Evolutionary conservation across 495 filamentous ascomycete genomes (phyloP), one percentile per base, ranked within the genome.

Genomic region (Neurospora sublineolata): DNA sequence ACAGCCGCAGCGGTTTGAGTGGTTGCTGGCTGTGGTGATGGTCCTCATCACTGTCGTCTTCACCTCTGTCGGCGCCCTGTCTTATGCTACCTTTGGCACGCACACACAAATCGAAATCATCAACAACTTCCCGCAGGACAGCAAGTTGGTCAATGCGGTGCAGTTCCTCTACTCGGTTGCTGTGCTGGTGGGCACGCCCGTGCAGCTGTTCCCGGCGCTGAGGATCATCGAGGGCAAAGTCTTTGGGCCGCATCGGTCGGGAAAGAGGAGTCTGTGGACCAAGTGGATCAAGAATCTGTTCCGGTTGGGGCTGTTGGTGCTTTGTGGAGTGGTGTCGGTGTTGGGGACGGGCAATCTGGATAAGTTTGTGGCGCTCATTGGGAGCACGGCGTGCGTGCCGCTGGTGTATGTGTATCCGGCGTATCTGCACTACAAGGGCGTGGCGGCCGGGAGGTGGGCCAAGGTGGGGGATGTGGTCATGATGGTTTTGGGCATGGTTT

Each of bases 361-460:
- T 76, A 85, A 84, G 67, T 91, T 91, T 72, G 89, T 91, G 0
- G 86, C 88, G 0, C 76, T 91, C 36, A 90, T 89, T 73, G 89
- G 89, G 0, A 84, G 81, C 23, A 86, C 88, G 71, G 89, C 89
- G 4, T 91, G 89, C 68, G 86, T 99, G 71, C 95, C 95, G 12
- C 82, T 99, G 68, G 94, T 98, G 67, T 97, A 97, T 79, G 93
- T 99, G 42, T 99, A 99, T 80, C 96, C 95, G 70, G 83, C 88
- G 5, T 87, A 80, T 68, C 75, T 90, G 71, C 89, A 91, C 75
- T 88, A 82, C 72, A 86, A 83, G 71, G 88, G 86, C 2, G 80
- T 89, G 20, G 89, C 89, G 12, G 79, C 79, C 23, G 83, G 80
- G 4, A 77, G 74, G 73, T 79, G 78, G 75, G 83, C 72, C 3